Evolutionary conservation across 2,329 filamentous ascomycete species (phyloP).

Genomic region (Aspergillus spinulosporus): DNA sequence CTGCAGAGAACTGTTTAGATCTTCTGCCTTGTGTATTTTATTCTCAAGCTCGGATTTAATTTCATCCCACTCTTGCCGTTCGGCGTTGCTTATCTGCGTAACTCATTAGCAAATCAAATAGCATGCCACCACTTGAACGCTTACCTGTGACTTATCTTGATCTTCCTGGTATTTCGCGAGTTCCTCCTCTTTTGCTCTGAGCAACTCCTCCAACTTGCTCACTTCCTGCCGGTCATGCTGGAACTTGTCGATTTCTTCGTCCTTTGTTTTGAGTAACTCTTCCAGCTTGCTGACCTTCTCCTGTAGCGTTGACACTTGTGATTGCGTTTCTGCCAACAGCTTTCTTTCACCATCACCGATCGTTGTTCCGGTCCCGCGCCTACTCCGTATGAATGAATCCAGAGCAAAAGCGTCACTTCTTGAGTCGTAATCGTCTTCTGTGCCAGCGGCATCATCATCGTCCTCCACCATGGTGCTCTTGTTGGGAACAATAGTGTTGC

Average conservation of each 20-base stretch:
- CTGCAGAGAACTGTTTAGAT: slow-evolving; percentile 75
- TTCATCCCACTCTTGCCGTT: slow-evolving; percentile 70
- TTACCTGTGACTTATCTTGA: slow-evolving; percentile 50
- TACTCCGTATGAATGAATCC: slow-evolving; percentile 50
- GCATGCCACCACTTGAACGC: neutral
- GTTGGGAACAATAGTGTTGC: slow-evolving; percentile 94
- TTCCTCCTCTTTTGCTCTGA: slow-evolving; percentile 72
- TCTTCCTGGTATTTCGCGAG: slow-evolving; percentile 62
- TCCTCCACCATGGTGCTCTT: slow-evolving; percentile 98
- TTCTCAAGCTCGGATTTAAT: slow-evolving; percentile 67
- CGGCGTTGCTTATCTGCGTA: slow-evolving; percentile 52
- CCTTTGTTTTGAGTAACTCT: slow-evolving; percentile 66
- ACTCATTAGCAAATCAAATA: slow-evolving; percentile 9
- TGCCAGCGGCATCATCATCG: slow-evolving; percentile 68
- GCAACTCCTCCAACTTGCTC: slow-evolving; percentile 65
- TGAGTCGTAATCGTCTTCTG: slow-evolving; percentile 57
- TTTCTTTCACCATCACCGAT: slow-evolving; percentile 66
- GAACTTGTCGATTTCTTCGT: slow-evolving; percentile 65
- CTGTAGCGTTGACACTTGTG: slow-evolving; percentile 71
- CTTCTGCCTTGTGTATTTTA: slow-evolving; percentile 72
- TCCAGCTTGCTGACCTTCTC: slow-evolving; percentile 74
- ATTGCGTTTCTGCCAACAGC: slow-evolving; percentile 75
- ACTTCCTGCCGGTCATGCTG: slow-evolving; percentile 60
- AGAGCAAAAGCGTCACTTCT: slow-evolving; percentile 66
- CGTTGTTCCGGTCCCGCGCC: slow-evolving; percentile 52